phyloP scores from a whole-genome alignment of 192 early-diverging fungal genomes.

The Coemansia reversa region DNA sequence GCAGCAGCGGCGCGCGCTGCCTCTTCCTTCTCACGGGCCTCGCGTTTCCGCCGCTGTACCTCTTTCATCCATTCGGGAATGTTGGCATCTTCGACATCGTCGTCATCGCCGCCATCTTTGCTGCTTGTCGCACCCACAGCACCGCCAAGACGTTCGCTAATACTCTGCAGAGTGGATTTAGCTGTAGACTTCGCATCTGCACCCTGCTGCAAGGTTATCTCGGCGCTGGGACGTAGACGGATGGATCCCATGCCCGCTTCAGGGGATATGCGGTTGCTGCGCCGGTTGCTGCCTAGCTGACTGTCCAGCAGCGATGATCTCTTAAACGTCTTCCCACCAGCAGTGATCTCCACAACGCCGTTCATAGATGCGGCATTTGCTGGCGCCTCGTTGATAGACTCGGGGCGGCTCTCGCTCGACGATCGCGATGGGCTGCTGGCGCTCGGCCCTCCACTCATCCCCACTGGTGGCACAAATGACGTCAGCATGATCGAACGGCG shows the following conservation, averaged over 20 bases:
- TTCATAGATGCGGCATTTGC: constrained; percentile 5
- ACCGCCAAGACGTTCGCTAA: constrained; percentile 27
- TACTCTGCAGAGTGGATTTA: constrained; percentile 40
- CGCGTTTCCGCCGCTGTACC: constrained; percentile 50
- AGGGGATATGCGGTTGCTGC: constrained; percentile 17
- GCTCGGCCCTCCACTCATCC: constrained; percentile 28
- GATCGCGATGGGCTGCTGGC: constrained; percentile 30
- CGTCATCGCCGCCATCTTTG: constrained; percentile 10
- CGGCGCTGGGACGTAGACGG: constrained; percentile 45
- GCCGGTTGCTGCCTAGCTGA: constrained; percentile 6
- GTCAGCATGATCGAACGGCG: constrained; percentile 51
- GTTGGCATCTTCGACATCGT: background rate
- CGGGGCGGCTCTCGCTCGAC: constrained; percentile 36
- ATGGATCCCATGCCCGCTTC: constrained; percentile 29
- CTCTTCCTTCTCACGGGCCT: constrained; percentile 33
- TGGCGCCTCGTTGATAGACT: constrained; percentile 6
- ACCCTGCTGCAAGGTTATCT: constrained; percentile 3
- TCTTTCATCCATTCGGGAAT: constrained; percentile 49
- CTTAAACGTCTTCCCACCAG: constrained; percentile 31
- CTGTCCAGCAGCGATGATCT: constrained; percentile 31
- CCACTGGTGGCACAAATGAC: constrained; percentile 49
- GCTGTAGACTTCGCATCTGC: constrained; percentile 8
- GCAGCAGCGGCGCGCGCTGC: constrained; percentile 10
- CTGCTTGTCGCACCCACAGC: constrained; percentile 3
- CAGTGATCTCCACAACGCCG: constrained; percentile 32